Base-by-base conservation (phyloP, 2,329 filamentous ascomycete species). In the Colletotrichum truncatum region DNA sequence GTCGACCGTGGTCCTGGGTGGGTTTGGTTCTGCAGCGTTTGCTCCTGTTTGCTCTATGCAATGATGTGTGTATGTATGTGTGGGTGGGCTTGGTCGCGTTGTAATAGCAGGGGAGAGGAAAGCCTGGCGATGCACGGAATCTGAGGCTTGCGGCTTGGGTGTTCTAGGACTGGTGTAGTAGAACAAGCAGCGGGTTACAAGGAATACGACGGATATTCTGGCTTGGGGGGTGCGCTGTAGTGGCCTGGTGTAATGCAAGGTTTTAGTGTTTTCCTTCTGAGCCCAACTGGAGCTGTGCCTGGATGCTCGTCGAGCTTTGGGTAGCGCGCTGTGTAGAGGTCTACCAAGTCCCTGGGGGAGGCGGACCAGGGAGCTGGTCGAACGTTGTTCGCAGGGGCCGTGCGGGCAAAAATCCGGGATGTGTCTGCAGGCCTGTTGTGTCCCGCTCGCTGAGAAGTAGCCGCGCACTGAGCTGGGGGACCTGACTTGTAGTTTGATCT, bases 361-460 rank as follows among this genome's bases (percentile, higher is more conserved):
- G 53, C 53, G 45, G 64, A 64, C 64, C 59, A 66, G 64, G 58
- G 51, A 64, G 51, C 51, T 65, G 41, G 62, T 45, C 28, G 28
- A 64, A 57, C 43, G 58, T 64, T 64, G 51, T 66, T 66, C 58
- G 58, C 64, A 26, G 51, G 59, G 64, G 64, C 64, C 64, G 64
- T 66, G 64, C 59, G 59, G 36, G n/a, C 43, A 49, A 32, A 49
- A 32, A 30, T 28, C 63, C 64, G 45, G 63, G 51, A 66, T 66
- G 48, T 52, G 36, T 63, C 45, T 64, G 64, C 64, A 66, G 41
- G 21, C 49, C 41, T 59, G 60, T 23, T 64, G 38, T 61, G 48
- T 54, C 48, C 62, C 56, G 56, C 56, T 56, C 21, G 26, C 28
- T 28, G 41, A 34, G n/a, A 46, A 18, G 53, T 43, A 56, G 21